A percentile compares a stretch with the other conserved stretches of the same genome.
These are phyloP conservation scores for Colletotrichum kahawae DNA, from an alignment of 2,329 filamentous ascomycete genomes.

Conservation along the genomic window DNA sequence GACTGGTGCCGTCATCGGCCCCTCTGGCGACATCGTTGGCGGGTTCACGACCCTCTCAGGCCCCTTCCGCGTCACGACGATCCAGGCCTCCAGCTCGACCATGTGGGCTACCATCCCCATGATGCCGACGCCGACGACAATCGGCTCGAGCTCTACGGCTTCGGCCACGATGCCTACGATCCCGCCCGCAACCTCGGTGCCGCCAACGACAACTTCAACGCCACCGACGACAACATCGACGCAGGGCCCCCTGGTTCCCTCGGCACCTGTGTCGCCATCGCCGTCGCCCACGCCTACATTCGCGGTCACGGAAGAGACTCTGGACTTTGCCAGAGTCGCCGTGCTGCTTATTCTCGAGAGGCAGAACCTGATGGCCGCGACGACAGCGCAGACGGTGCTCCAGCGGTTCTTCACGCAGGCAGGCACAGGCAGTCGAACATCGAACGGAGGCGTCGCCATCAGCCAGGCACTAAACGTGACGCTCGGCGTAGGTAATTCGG, in stretches of 20 bases:
- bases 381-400: constrained; percentile 57
- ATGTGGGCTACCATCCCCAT: constrained; percentile 35
- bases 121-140: constrained; percentile 25
- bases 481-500: constrained; percentile 48
- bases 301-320: constrained; percentile 55
- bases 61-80: constrained; percentile 23
- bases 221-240: neutral
- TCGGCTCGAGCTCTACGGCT: constrained; percentile 24
- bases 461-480: constrained; percentile 45
- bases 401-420: constrained; percentile 59
- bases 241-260: neutral
- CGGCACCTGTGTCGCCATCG: neutral
- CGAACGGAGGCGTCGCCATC: constrained; percentile 31
- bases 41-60: constrained; percentile 29
- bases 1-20: constrained; percentile 19
- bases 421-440: constrained; percentile 30
- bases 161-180: constrained; percentile 22
- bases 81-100: constrained; percentile 27
- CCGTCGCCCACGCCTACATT: constrained; percentile 41
- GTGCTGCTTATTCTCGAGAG: constrained; percentile 68
- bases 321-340: constrained; percentile 68
- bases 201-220: constrained; percentile 12
- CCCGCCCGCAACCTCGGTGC: constrained; percentile 23
- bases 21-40: constrained; percentile 20
- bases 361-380: constrained; percentile 53